phyloP scores from a whole-genome alignment of 2,329 filamentous ascomycete species.

The Geosmithia flava region DNA sequence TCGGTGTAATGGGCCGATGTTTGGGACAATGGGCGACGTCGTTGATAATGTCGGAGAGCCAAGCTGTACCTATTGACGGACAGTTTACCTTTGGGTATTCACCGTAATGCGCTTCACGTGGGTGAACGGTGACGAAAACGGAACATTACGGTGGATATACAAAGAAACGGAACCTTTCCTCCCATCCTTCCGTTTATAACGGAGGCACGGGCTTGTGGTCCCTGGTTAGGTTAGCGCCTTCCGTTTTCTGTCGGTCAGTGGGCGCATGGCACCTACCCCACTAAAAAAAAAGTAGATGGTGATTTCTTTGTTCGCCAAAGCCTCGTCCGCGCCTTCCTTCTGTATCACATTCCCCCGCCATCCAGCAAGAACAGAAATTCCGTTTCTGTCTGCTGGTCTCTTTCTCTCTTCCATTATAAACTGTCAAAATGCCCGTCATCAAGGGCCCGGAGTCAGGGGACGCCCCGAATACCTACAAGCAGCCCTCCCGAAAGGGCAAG shows the following conservation, averaged over 20 bases:
- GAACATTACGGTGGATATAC: background rate
- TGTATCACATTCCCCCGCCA: background rate
- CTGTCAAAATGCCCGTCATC: conserved; percentile 37
- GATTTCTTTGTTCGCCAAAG: no score
- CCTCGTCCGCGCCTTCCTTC: no score
- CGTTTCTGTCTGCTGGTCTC: no score
- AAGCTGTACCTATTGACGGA: background rate
- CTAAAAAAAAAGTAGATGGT: no score
- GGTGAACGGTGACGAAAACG: background rate
- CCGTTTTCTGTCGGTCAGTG: no score
- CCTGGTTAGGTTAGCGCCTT: no score
- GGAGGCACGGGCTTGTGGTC: no score
- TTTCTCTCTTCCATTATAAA: background rate
- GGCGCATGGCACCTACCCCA: no score
- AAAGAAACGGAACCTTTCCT: background rate
- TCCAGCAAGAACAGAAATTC: background rate
- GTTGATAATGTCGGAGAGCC: background rate
- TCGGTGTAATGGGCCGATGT: background rate
- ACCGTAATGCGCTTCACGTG: background rate
- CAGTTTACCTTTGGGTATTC: background rate
- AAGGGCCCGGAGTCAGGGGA: conserved; percentile 34
- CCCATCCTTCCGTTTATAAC: no score
- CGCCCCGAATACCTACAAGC: conserved; percentile 70
- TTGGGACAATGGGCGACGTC: background rate
- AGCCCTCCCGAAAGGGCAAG: conserved; percentile 92